Percentiles rank a stretch among this genome's conserved stretches.
Conservation (phyloP, 768 basidiomycete species). For the Suillus fuscotomentosus region DNA sequence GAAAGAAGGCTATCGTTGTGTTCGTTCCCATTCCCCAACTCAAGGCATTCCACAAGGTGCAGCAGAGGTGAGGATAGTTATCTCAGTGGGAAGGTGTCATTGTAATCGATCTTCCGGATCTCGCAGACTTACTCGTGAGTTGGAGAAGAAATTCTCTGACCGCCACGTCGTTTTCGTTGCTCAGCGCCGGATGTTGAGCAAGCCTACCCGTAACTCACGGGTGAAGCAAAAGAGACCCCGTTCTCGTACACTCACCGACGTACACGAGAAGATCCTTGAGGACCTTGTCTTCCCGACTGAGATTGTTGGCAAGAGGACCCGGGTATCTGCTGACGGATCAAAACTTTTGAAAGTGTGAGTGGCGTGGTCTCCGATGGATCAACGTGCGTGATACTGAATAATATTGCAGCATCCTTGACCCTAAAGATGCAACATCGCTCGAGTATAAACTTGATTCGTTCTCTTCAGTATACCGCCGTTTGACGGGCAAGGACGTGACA, state of each 20-base stretch:
- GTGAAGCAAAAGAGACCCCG: slow-evolving; percentile 96
- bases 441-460: slow-evolving; percentile 99
- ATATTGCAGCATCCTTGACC: slow-evolving; percentile 81
- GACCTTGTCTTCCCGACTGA: slow-evolving; percentile 99
- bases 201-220: slow-evolving; percentile 91
- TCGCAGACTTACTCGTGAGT: slow-evolving; percentile 89
- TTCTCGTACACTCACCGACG: slow-evolving; percentile 92
- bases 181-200: slow-evolving; percentile 97
- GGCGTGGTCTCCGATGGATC: not conserved
- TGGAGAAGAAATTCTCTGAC: slow-evolving; percentile 99
- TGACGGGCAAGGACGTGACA: slow-evolving; percentile 96
- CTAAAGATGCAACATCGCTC: slow-evolving; percentile 95
- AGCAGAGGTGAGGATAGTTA: slow-evolving; percentile 66
- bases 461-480: slow-evolving; percentile 91
- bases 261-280: slow-evolving; percentile 98
- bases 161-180: slow-evolving; percentile 98
- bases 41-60: slow-evolving; percentile 98
- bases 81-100: not conserved
- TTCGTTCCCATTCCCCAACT: slow-evolving; percentile 97
- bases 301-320: slow-evolving; percentile 98
- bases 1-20: slow-evolving; percentile 98
- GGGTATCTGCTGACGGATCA: slow-evolving; percentile 89
- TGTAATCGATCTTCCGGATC: slow-evolving; percentile 9
- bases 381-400: slow-evolving; percentile 14
- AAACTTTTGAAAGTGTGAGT: slow-evolving; percentile 98